These are phyloP conservation scores for Cladosporium cucumerinum DNA, from an alignment of 2,329 filamentous ascomycete species.

Conservation along the genomic window DNA sequence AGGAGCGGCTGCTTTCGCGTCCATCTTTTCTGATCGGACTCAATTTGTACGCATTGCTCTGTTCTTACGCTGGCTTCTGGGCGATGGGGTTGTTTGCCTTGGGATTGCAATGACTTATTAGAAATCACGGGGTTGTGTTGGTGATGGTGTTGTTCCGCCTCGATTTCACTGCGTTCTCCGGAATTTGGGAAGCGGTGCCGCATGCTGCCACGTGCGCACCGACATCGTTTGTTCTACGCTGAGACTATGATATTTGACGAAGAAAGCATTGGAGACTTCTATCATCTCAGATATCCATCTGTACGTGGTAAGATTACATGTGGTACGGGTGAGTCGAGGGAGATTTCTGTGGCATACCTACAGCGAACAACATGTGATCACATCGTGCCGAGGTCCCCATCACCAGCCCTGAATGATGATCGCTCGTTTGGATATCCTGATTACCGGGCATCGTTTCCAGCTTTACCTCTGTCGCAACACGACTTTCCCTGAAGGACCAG, in stretches of 20 bases:
- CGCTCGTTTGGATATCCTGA: not conserved
- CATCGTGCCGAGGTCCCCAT: slow-evolving; percentile 11
- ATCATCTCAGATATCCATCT: not conserved
- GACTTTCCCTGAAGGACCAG: not conserved
- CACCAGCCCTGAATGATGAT: not conserved
- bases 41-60: not conserved
- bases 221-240: not conserved
- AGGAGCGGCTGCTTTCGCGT: slow-evolving; percentile 12
- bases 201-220: slow-evolving; percentile 5
- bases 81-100: not conserved
- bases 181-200: not conserved
- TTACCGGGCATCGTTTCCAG: not conserved
- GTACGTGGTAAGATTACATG: too few relatives aligned
- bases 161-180: slow-evolving; percentile 2
- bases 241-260: not conserved
- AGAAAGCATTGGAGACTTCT: not conserved
- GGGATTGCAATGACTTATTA: not conserved
- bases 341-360: not conserved
- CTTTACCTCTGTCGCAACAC: not conserved
- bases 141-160: slow-evolving; percentile 4
- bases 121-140: not conserved
- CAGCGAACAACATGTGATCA: slow-evolving; percentile 1
- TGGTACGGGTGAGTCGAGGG: not conserved
- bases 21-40: slow-evolving; percentile 2
- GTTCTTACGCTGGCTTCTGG: not conserved